Base-by-base conservation (phyloP, 2,329 filamentous ascomycete species). In the Pseudopyrenochaeta lycopersici region DNA sequence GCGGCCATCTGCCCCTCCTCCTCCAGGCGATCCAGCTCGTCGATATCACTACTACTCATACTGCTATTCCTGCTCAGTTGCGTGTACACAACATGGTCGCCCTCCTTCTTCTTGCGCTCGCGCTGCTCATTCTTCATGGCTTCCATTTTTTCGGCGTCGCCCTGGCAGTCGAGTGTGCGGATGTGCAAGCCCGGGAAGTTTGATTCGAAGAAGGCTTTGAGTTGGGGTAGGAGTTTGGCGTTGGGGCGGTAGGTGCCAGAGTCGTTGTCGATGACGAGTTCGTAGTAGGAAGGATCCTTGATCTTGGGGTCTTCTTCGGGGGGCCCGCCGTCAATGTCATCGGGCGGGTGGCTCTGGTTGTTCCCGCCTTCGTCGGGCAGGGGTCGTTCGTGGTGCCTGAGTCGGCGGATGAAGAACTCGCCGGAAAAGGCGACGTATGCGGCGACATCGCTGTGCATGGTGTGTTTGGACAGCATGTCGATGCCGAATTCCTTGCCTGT, bases 401-500 rank as follows among this genome's bases (percentile, higher is more conserved):
- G 81, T 2, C 90, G 85, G 12, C 92, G 86, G 58, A 98, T 84
- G 73, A 97, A 95, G 76, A 98, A 98, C 71, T 98, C 94, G 36
- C 94, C 94, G 0, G 90, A 92, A 72, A 88, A 97, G 18, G 93
- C 94, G 60, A 97, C 91, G 73, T 97, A 97, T 2, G 91, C 90
- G 31, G 88, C 90, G 1, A 97, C 93, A 74, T 97, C 89, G 61
- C 91, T 94, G 78, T 98, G 94, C 92, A 98, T 97, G 35, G 92
- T 96, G 76, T 98, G 94, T 74, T 98, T 98, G 75, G 89, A 92
- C 67, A 98, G 78, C 74, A 97, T 81, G 77, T 97, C 94, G 67
- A 98, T 92, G 46, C 93, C 92, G 54, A 97, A 97, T 68, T 97
- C 93, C 66, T 95, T 95, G 27, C 94, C 94, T 0, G 94, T 98